These are phyloP conservation scores for Theileria parva DNA, from an alignment of 169 alveolate species.

Conservation along the genomic window DNA sequence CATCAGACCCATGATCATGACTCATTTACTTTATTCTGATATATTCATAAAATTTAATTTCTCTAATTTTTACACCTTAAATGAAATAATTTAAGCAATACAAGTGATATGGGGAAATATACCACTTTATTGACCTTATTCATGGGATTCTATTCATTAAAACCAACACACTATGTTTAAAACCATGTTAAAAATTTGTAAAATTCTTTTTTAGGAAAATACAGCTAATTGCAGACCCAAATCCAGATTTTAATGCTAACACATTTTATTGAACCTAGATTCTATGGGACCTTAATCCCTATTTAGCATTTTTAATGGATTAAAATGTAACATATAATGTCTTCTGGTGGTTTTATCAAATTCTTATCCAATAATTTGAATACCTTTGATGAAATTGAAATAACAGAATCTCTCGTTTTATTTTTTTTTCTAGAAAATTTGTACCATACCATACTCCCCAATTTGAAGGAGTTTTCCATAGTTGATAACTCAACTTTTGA, in stretches of 20 bases:
- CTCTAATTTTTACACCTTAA: neutral
- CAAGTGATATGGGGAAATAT: conserved; percentile 9
- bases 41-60: neutral
- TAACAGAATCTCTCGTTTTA: neutral
- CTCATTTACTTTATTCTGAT: conserved; percentile 40
- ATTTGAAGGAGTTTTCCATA: conserved; percentile 12
- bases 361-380: conserved; percentile 30
- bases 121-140: neutral
- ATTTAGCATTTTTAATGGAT: neutral
- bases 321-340: conserved; percentile 17
- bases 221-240: neutral
- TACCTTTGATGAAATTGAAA: neutral
- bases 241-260: neutral
- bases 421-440: conserved; percentile 19
- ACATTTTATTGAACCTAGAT: neutral
- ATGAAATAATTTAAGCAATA: neutral
- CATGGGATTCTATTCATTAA: neutral
- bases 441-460: conserved; percentile 3
- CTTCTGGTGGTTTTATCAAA: conserved; percentile 9
- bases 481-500: conserved; percentile 7
- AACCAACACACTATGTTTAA: neutral
- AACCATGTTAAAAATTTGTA: neutral
- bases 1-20: conserved; percentile 62
- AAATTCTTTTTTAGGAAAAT: neutral
- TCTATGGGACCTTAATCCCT: neutral